Evolutionary conservation across 1,139 yeast species (phyloP).

Genomic region (Meyerozyma guilliermondii): DNA sequence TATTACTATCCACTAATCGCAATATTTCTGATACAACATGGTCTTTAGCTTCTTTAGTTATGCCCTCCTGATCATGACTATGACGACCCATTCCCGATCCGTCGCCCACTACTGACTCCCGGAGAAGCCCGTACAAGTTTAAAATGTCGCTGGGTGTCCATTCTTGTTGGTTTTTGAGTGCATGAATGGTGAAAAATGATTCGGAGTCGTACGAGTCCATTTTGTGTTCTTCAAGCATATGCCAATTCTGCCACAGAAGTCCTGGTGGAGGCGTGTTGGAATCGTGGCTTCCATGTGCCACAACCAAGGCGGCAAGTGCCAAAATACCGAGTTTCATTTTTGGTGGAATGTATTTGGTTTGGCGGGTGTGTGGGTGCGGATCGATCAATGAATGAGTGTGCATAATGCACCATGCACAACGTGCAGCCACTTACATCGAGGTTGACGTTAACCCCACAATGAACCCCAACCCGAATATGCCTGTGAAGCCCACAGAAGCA

Average conservation of each 20-base stretch:
- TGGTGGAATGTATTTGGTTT: background rate
- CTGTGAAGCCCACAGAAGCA: constrained; percentile 18
- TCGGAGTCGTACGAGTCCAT: constrained; percentile 68
- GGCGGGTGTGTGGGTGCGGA: background rate
- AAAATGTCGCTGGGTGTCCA: constrained; percentile 66
- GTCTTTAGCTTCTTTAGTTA: constrained; percentile 54
- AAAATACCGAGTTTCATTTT: constrained; percentile 3
- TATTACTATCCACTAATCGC: constrained; percentile 55
- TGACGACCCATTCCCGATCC: constrained; percentile 90
- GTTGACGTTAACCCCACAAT: constrained; percentile 2
- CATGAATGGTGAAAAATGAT: constrained; percentile 81
- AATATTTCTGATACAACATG: constrained; percentile 55
- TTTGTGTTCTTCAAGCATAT: constrained; percentile 86
- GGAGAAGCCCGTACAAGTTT: constrained; percentile 71
- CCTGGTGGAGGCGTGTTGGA: constrained; percentile 38
- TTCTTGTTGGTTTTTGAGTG: constrained; percentile 47
- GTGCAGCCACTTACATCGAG: background rate
- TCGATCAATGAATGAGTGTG: background rate
- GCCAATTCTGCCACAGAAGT: constrained; percentile 73
- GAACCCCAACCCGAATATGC: constrained; percentile 13
- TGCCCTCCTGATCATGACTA: constrained; percentile 45
- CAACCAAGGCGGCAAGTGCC: constrained; percentile 5
- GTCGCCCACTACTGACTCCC: constrained; percentile 73
- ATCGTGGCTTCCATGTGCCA: constrained; percentile 17
- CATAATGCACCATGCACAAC: background rate